phyloP scores from a whole-genome alignment of 768 basidiomycete species.

The Galerina sulciceps region DNA sequence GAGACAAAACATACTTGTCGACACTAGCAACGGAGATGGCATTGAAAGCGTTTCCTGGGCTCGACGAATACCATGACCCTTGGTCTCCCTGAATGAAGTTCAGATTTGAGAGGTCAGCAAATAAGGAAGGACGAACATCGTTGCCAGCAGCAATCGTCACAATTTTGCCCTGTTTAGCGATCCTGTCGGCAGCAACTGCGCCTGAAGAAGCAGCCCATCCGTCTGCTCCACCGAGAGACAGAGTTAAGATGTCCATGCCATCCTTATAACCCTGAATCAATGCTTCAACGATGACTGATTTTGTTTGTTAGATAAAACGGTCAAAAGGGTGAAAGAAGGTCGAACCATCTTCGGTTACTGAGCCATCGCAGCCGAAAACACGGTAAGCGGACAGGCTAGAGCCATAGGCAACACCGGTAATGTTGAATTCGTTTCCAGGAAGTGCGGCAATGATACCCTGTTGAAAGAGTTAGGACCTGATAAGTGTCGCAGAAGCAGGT shows the following conservation, averaged over 20 bases:
- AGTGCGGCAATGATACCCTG: conserved; percentile 66
- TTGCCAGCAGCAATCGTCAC: conserved; percentile 71
- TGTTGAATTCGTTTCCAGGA: conserved; percentile 62
- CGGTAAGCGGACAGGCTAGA: conserved; percentile 59
- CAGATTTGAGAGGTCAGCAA: neutral
- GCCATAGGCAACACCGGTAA: conserved; percentile 71
- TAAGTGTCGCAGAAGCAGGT: too few species aligned
- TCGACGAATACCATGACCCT: conserved; percentile 65
- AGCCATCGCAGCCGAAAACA: conserved; percentile 63
- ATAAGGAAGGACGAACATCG: conserved; percentile 27
- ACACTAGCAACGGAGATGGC: conserved; percentile 62
- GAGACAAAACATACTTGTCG: conserved; percentile 45
- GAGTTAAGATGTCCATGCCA: conserved; percentile 63
- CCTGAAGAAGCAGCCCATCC: conserved; percentile 66
- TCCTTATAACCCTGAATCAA: conserved; percentile 54
- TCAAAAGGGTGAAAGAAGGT: neutral
- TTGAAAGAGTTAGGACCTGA: neutral
- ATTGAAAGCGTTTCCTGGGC: conserved; percentile 55
- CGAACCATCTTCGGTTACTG: conserved; percentile 55
- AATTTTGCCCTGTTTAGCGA: conserved; percentile 59
- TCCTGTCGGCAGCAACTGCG: conserved; percentile 60
- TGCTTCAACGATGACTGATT: conserved; percentile 49
- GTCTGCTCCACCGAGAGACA: conserved; percentile 65
- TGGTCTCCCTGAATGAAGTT: conserved; percentile 41
- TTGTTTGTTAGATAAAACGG: neutral